Base-by-base conservation (phyloP, 2,329 filamentous ascomycete genomes). In the Chaetomiaceae sp. region DNA sequence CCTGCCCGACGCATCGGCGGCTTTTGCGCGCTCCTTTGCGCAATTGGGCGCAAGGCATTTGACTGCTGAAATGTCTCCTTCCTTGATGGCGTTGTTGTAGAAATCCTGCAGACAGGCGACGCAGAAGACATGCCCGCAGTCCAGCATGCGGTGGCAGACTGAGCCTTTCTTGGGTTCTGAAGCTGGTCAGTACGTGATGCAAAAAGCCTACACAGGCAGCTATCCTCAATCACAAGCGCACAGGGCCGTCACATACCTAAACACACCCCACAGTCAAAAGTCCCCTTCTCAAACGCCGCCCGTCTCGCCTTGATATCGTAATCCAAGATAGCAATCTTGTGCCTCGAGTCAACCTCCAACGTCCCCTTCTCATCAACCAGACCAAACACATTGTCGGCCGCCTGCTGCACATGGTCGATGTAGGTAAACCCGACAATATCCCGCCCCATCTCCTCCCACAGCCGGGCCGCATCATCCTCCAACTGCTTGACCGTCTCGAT, bases 71-170 rank as follows among this genome's bases (percentile, higher is more conserved):
- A 99, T 75, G 63, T 95, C 86, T 1, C 94, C 94, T 65, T 95
- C 89, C 0, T 77, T 83, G 63, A 99, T 96, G 60, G 89, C 91
- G 59, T 84, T 85, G 61, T 87, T 89, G 76, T 95, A 97, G 62
- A 92, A 96, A 63, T 92, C 89, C 58, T 89, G 86, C 3, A 99
- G 75, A 65, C 94, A 99, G n/a, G 82, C 71, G 17, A 86, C 74
- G 69, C 94, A 99, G 66, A 97, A 99, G 34, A 97, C 90, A 67
- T 99, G 92, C 0, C 83, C 84, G 68, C 94, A 99, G 54, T 86
- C 83, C 42, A 87, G 71, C 78, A 97, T 85, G 38, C 83, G 82
- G 71, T 97, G 88, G 68, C 94, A 97, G 11, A 76, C 80, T 0
- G 75, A 71, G 1, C 94, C 94, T 68, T 95, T 96, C 70, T 96